Conservation (phyloP, 495 filamentous ascomycete genomes). For the Penicillium atrosanguineum region DNA sequence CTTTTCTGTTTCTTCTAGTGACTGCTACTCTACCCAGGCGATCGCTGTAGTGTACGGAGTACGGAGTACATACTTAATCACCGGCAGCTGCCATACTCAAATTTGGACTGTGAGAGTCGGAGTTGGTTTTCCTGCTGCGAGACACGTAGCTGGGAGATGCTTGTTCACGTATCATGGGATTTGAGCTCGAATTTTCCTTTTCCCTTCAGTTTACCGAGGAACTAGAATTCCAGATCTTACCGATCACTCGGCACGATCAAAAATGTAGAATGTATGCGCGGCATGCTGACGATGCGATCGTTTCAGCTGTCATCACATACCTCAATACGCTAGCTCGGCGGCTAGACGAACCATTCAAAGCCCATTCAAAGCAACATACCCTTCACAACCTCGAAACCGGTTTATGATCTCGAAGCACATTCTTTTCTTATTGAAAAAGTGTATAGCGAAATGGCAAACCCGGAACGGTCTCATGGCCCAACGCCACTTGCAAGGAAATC, state of each 20-base stretch:
- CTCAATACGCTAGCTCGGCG: background rate
- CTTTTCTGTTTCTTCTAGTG: conserved; percentile 4
- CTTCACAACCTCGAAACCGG: no score
- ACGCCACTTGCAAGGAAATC: no score
- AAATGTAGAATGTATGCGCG: conserved; percentile 2
- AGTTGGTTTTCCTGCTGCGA: background rate
- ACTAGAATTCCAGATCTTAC: conserved; percentile 6
- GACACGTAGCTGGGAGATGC: background rate
- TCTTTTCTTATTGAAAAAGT: no score
- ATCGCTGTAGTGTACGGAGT: conserved; percentile 11
- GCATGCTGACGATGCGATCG: conserved; percentile 4
- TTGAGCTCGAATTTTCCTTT: background rate
- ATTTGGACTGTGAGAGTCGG: background rate
- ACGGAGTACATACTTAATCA: background rate
- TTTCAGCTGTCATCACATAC: background rate
- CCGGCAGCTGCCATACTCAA: background rate
- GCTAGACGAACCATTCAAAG: background rate
- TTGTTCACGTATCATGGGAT: background rate
- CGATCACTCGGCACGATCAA: background rate
- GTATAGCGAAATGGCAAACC: no score
- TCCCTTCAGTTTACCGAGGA: background rate
- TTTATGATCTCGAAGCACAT: no score
- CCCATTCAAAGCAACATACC: background rate
- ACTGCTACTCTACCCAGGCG: conserved; percentile 6
- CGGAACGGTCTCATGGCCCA: no score